These are phyloP conservation scores for Blastobotrys proliferans DNA, from an alignment of 1,139 yeast genomes.

Conservation along the genomic window DNA sequence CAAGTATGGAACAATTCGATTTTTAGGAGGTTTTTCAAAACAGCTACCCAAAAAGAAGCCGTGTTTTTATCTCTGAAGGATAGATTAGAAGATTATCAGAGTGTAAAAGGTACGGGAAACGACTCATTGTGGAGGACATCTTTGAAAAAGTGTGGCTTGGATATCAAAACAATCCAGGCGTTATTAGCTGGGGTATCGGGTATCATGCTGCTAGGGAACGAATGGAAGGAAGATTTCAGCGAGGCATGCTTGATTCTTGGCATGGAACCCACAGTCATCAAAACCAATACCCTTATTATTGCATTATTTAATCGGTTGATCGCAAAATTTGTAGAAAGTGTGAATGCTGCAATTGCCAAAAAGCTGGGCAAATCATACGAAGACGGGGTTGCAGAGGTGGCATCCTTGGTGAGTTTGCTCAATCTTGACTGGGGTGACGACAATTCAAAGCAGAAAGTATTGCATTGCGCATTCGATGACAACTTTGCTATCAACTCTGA, in stretches of 20 bases:
- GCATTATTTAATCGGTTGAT: constrained; percentile 6
- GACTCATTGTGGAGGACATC: constrained; percentile 4
- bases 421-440: constrained; percentile 9
- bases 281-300: constrained; percentile 2
- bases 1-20: constrained; percentile 5
- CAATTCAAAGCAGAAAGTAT: constrained; percentile 1
- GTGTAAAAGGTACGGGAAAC: background rate
- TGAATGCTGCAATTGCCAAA: constrained; percentile 1
- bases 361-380: constrained; percentile 2
- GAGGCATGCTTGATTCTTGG: constrained; percentile 8
- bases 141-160: constrained; percentile 6
- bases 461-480: constrained; percentile 26
- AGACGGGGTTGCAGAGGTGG: background rate
- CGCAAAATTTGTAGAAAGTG: constrained; percentile 1
- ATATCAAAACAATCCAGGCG: background rate
- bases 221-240: constrained; percentile 1
- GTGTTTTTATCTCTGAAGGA: constrained; percentile 4
- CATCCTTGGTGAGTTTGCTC: constrained; percentile 1
- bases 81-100: constrained; percentile 1
- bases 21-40: background rate
- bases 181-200: constrained; percentile 7
- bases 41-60: constrained; percentile 4
- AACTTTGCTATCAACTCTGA: constrained; percentile 29
- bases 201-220: constrained; percentile 10
- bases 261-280: constrained; percentile 6